Evolutionary conservation across 257 asterid genomes (phyloP).

Genomic region (Solanum clarkiae): DNA sequence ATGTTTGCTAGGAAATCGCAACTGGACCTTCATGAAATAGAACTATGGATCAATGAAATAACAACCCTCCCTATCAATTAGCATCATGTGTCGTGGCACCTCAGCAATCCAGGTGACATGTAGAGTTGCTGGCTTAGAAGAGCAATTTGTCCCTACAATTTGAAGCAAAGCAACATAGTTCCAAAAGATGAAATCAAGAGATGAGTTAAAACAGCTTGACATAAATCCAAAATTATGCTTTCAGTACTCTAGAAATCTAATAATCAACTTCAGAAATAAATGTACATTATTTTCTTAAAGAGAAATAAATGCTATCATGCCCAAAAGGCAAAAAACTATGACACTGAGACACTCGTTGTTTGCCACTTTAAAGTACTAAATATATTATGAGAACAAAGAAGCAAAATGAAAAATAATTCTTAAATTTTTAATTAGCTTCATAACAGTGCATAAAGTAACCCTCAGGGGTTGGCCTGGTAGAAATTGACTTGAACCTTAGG

Average conservation of each 20-base stretch:
- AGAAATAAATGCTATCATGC: neutral
- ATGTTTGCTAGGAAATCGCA: constrained; percentile 6
- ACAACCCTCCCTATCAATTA: no score
- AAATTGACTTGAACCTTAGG: no score
- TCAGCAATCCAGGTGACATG: neutral
- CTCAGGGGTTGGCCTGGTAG: no score
- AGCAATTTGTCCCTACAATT: constrained; percentile 1
- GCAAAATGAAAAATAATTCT: neutral
- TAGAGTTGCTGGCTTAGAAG: constrained; percentile 1
- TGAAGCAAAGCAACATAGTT: neutral
- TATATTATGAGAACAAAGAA: neutral
- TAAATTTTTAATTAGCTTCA: neutral
- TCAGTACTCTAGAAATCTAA: neutral
- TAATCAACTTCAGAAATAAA: neutral
- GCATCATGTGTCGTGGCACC: neutral
- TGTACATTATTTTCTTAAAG: neutral
- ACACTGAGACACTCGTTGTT: neutral
- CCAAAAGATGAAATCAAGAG: neutral
- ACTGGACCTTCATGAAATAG: neutral
- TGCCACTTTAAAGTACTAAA: neutral
- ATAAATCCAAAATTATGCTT: neutral
- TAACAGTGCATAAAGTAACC: neutral
- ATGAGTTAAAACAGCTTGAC: neutral
- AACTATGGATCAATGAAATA: no score
- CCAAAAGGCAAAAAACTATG: neutral